These are phyloP conservation scores for Hyaloscypha finlandica DNA, from an alignment of 495 filamentous ascomycete genomes.

Conservation along the genomic window DNA sequence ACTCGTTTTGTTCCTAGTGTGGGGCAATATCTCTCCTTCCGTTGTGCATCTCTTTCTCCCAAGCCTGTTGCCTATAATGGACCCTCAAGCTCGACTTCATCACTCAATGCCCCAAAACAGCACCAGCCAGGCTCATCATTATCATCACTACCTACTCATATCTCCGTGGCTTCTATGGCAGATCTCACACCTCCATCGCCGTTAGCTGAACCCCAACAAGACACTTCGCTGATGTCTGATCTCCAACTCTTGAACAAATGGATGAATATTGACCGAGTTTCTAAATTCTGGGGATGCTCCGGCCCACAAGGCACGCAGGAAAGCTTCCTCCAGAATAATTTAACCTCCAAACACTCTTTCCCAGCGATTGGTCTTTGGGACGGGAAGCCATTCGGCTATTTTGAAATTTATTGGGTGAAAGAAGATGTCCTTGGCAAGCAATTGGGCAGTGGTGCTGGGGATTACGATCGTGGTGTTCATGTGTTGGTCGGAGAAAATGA, in stretches of 20 bases:
- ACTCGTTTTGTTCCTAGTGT: constrained; percentile 81
- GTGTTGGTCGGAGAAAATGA: constrained; percentile 91
- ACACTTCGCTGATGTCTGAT: constrained; percentile 57
- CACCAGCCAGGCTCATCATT: constrained; percentile 26
- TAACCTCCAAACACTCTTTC: constrained; percentile 75
- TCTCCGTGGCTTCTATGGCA: constrained; percentile 29
- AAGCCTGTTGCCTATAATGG: constrained; percentile 56
- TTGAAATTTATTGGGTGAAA: constrained; percentile 98
- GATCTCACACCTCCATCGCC: constrained; percentile 26
- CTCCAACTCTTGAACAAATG: constrained; percentile 78
- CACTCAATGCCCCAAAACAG: constrained; percentile 13
- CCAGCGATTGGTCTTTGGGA: constrained; percentile 94
- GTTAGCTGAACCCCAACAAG: constrained; percentile 36
- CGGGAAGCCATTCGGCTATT: constrained; percentile 93
- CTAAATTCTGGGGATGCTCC: constrained; percentile 76
- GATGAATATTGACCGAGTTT: constrained; percentile 87
- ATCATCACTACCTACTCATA: constrained; percentile 34
- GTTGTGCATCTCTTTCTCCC: constrained; percentile 65
- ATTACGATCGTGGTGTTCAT: constrained; percentile 90
- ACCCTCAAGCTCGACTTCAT: constrained; percentile 36
- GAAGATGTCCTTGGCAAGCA: constrained; percentile 78
- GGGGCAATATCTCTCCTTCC: constrained; percentile 84
- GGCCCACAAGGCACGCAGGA: constrained; percentile 64
- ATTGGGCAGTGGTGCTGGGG: constrained; percentile 56
- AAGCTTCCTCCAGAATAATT: constrained; percentile 62